Percentiles rank a stretch among this genome's conserved stretches.
Conservation (phyloP, 495 filamentous ascomycete species). For the Chaetomium fimeti region DNA sequence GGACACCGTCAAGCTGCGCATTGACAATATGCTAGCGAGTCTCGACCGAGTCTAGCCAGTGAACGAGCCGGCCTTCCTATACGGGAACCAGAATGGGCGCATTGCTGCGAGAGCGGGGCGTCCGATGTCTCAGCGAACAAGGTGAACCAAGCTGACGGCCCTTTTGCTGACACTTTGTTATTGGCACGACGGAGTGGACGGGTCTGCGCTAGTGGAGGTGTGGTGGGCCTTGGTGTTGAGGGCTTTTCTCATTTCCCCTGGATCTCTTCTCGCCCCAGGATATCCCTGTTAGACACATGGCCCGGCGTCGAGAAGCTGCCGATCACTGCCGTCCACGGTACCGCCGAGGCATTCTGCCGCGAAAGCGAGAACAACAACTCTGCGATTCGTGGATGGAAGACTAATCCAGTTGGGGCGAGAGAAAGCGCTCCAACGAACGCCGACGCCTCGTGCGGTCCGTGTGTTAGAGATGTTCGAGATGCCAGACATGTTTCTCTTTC, state of each 20-base stretch:
- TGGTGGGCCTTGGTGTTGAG: slow-evolving; percentile 7
- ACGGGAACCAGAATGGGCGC: background rate
- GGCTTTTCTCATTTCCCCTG: background rate
- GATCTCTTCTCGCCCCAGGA: background rate
- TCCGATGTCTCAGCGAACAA: background rate
- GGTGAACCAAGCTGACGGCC: background rate
- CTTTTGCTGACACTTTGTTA: background rate
- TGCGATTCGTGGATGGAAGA: too few relatives aligned
- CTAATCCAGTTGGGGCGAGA: too few relatives aligned
- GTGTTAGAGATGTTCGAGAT: too few relatives aligned
- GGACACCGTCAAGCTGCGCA: background rate
- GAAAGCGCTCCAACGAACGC: too few relatives aligned
- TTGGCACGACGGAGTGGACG: background rate
- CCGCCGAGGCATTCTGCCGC: background rate
- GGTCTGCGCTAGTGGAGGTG: background rate
- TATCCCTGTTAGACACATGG: background rate
- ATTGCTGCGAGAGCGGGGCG: background rate
- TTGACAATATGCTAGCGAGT: background rate
- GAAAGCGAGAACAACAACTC: background rate
- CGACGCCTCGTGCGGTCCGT: too few relatives aligned
- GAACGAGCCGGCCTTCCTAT: background rate
- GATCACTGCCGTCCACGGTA: background rate
- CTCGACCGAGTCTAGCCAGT: background rate
- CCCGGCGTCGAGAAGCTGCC: background rate
- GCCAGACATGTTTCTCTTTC: background rate